Percentiles rank a stretch among this genome's conserved stretches.
These are phyloP conservation scores for Heterobasidion irregulare DNA, from an alignment of 1,284 basidiomycete genomes.

Conservation along the genomic window DNA sequence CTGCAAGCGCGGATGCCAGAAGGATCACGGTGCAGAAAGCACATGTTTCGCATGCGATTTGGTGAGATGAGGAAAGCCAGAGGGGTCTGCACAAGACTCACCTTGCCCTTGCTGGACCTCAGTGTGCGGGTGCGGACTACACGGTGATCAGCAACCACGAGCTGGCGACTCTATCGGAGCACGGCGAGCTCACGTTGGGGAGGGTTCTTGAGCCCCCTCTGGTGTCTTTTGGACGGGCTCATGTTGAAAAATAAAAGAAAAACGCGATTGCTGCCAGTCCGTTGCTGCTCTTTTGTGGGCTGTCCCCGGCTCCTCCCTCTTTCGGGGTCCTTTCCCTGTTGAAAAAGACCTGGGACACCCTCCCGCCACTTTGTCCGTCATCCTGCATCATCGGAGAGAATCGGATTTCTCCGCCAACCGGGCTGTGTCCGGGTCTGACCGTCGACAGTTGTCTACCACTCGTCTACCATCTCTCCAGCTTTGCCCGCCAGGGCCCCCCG, in stretches of 20 bases:
- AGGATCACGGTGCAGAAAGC: conserved; percentile 7
- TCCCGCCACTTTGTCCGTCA: too few relatives aligned
- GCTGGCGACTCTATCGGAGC: neutral
- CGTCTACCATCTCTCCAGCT: too few relatives aligned
- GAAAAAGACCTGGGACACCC: too few relatives aligned
- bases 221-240: conserved; percentile 25
- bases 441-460: too few relatives aligned
- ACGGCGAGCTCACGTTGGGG: conserved; percentile 22
- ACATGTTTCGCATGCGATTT: conserved; percentile 7
- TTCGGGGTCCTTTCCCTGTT: too few relatives aligned
- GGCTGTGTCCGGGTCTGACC: too few relatives aligned
- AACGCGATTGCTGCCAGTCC: neutral
- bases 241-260: conserved; percentile 11
- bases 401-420: too few relatives aligned
- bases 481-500: too few relatives aligned
- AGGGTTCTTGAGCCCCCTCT: conserved; percentile 15
- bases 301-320: too few relatives aligned
- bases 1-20: conserved; percentile 19
- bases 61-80: conserved; percentile 9
- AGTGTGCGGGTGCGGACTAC: conserved; percentile 60
- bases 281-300: too few relatives aligned
- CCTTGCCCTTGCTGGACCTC: conserved; percentile 51
- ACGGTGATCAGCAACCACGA: conserved; percentile 5
- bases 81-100: conserved; percentile 18
- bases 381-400: too few relatives aligned